Percentiles rank a stretch among this genome's conserved stretches.
Evolutionary conservation across 768 basidiomycete genomes (phyloP).

Genomic region (Lactifluus volemus): DNA sequence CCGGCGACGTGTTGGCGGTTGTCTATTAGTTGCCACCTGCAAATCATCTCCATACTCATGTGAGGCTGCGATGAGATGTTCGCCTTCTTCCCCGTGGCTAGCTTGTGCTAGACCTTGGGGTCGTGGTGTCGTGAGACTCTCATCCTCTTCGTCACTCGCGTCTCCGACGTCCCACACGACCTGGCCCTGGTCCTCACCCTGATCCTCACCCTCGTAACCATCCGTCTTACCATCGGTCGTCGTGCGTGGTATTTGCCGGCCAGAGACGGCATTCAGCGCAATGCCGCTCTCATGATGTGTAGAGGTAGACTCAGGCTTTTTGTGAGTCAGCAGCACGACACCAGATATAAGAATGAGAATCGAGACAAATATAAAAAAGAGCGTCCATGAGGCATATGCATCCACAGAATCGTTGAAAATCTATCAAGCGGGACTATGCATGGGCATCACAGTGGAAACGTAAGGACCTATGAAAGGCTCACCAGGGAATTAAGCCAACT

Average conservation of each 20-base stretch:
- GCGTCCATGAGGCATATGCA: conserved; percentile 81
- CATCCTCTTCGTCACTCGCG: conserved; percentile 59
- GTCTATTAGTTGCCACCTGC: neutral
- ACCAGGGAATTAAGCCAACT: conserved; percentile 56
- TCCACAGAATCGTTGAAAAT: conserved; percentile 83
- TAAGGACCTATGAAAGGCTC: neutral
- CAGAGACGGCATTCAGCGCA: conserved; percentile 25
- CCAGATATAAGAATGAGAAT: conserved; percentile 83
- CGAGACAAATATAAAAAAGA: conserved; percentile 81
- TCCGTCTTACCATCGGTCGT: conserved; percentile 25
- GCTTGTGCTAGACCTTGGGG: conserved; percentile 24
- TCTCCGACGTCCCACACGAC: conserved; percentile 69
- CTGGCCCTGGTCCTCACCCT: conserved; percentile 34
- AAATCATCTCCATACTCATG: conserved; percentile 29
- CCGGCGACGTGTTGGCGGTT: conserved; percentile 10
- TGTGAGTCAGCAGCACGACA: conserved; percentile 88
- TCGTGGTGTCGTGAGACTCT: conserved; percentile 28
- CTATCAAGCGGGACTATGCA: conserved; percentile 16
- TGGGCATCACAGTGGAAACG: neutral
- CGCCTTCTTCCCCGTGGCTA: conserved; percentile 29
- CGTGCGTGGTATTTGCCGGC: conserved; percentile 23
- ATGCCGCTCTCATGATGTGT: conserved; percentile 23
- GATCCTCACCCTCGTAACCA: conserved; percentile 31
- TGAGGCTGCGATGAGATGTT: conserved; percentile 32
- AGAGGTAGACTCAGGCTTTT: conserved; percentile 62